Evolutionary conservation across 1,139 yeast genomes (phyloP), one percentile per base, ranked within the genome.

Genomic region (Lodderomyces beijingensis): DNA sequence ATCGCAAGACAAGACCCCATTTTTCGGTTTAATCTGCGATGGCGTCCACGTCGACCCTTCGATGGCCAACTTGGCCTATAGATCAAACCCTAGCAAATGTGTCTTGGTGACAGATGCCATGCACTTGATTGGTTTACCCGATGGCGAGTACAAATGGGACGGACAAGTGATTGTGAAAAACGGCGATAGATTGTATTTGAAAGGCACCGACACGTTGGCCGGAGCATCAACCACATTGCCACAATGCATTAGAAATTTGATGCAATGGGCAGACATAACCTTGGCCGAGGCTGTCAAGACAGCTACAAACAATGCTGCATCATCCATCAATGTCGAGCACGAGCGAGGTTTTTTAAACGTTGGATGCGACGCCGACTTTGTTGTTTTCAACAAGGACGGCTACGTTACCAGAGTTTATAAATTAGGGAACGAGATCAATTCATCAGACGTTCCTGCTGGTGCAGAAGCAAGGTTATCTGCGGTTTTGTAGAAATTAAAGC

Each of bases 31-130:
- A 30, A 75, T 77, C 38, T 73, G 76, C 36, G 84, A 77, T 51
- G 81, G 81, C 5, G 70, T 77, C 32, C 84, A 77, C 45, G 79
- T 77, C 17, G 79, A 74, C 44, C 79, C 81, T 3, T 57, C 78
- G 13, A 71, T 74, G 62, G 74, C 71, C 18, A 59, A 65, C 21
- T 49, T 74, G 38, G 81, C 81, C 1, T 77, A 73, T 53, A 61
- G 64, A 32, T 60, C 79, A 6, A 66, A 67, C 44, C 78, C 79
- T 4, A 71, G 67, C 15, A 75, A 73, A 42, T 71, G 79, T 47
- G 68, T 75, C 28, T 59, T 77, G 43, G 80, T 75, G 15, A 77
- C 83, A 2, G 84, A 77, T 49, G 81, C 83, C 35, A 76, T 76
- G 73, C 73, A 67, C 47, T 56, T 70, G 46, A 64, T 72, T 31